Evolutionary conservation across 2,329 filamentous ascomycete genomes (phyloP).

Genomic region (Fusarium praegraminearum): DNA sequence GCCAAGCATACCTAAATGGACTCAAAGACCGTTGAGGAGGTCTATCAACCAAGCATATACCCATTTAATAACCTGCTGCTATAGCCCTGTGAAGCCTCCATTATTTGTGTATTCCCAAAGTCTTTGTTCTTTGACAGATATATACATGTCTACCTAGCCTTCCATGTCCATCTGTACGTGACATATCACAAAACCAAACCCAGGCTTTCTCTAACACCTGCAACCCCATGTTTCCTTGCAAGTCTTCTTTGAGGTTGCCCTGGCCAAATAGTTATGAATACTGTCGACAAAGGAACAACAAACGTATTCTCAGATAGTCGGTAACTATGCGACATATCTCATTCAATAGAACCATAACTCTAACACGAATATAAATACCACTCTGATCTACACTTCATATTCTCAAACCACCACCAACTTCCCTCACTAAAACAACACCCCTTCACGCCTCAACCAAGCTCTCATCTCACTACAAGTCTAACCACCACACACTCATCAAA

Average conservation of each 20-base stretch:
- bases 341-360: neutral
- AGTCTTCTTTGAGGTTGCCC: neutral
- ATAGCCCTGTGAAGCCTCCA: fast-evolving
- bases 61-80: neutral
- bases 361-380: neutral
- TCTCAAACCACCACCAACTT: neutral
- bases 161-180: too few species aligned
- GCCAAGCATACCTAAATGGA: too few species aligned
- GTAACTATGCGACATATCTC: neutral
- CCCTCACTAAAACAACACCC: neutral
- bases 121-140: neutral
- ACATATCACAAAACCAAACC: too few species aligned
- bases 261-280: neutral
- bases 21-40: neutral
- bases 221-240: neutral
- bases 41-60: fast-evolving
- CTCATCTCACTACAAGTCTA: neutral
- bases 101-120: neutral
- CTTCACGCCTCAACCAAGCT: neutral
- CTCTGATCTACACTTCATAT: neutral
- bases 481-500: neutral
- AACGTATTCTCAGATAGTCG: neutral
- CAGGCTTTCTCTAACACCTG: neutral
- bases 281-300: neutral
- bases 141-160: neutral